Conservation (phyloP, 2,329 filamentous ascomycete species). For the Colletotrichum sp. region DNA sequence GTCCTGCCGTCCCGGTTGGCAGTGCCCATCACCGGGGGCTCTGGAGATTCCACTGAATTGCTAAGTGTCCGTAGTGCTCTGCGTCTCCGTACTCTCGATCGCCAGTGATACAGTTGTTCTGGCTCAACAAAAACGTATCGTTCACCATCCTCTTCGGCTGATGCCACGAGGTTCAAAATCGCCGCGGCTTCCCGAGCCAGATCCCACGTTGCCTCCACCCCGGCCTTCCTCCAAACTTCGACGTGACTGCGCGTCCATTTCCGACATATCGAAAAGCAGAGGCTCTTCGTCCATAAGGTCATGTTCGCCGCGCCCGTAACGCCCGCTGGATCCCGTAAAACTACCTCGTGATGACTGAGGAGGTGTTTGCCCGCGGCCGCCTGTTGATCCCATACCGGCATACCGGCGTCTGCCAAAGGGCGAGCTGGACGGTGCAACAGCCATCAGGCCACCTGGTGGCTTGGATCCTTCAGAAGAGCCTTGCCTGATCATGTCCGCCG, state of each 20-base stretch:
- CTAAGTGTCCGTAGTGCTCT: neutral
- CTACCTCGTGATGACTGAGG: slow-evolving; percentile 52
- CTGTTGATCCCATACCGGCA: slow-evolving; percentile 39
- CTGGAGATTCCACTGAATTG: neutral
- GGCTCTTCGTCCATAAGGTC: slow-evolving; percentile 70
- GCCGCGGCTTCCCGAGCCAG: slow-evolving; percentile 36
- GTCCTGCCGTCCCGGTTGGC: neutral
- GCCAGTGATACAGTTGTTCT: neutral
- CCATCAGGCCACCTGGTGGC: slow-evolving; percentile 49
- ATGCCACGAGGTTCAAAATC: slow-evolving; percentile 44
- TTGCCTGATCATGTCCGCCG: slow-evolving; percentile 44
- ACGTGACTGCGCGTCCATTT: slow-evolving; percentile 66
- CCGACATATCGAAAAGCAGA: slow-evolving; percentile 75
- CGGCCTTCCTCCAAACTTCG: slow-evolving; percentile 63
- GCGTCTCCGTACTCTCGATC: neutral
- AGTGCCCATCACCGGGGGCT: neutral
- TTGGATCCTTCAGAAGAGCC: slow-evolving; percentile 49
- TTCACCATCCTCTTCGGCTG: slow-evolving; percentile 42
- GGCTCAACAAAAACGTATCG: neutral
- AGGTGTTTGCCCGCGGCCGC: slow-evolving; percentile 45
- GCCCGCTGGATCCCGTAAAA: slow-evolving; percentile 44
- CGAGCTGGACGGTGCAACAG: slow-evolving; percentile 44
- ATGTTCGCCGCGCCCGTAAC: slow-evolving; percentile 46
- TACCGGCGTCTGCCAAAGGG: slow-evolving; percentile 54
- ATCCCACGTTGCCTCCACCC: slow-evolving; percentile 42